Percentiles rank a stretch among this genome's conserved stretches.
Evolutionary conservation across 371 early-diverging fungal species (phyloP).

Genomic region (Lichtheimia ornata): DNA sequence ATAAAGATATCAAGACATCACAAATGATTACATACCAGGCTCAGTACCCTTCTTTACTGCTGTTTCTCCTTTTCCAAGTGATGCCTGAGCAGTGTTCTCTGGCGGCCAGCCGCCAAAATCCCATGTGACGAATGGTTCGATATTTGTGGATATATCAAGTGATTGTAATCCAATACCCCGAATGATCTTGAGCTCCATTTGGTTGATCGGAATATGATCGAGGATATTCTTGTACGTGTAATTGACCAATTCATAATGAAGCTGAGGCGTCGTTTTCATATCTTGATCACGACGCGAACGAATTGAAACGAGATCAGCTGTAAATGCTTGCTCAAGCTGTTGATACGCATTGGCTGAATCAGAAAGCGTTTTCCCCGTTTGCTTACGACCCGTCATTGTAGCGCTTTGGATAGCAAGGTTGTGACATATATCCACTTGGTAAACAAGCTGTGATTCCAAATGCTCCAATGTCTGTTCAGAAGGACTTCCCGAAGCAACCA

Average conservation of each 20-base stretch:
- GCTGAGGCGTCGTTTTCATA: conserved; percentile 39
- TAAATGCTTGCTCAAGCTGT: conserved; percentile 57
- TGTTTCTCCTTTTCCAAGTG: conserved; percentile 70
- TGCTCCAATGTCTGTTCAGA: conserved; percentile 36
- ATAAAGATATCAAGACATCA: not conserved
- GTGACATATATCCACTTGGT: conserved; percentile 69
- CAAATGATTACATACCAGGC: conserved; percentile 38
- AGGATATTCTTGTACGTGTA: conserved; percentile 60
- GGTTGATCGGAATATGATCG: conserved; percentile 64
- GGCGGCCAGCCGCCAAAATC: conserved; percentile 78
- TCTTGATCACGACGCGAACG: conserved; percentile 39
- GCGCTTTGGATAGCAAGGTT: conserved; percentile 55
- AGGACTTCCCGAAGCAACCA: conserved; percentile 4
- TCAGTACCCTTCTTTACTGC: conserved; percentile 43
- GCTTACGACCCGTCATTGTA: conserved; percentile 12
- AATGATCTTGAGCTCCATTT: conserved; percentile 65
- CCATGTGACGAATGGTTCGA: conserved; percentile 71
- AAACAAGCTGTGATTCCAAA: conserved; percentile 53
- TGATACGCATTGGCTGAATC: conserved; percentile 38
- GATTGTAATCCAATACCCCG: conserved; percentile 58
- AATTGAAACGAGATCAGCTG: conserved; percentile 63
- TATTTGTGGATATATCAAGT: conserved; percentile 52
- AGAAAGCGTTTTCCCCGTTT: conserved; percentile 11
- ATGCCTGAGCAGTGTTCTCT: conserved; percentile 56
- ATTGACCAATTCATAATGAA: conserved; percentile 63